phyloP scores from a whole-genome alignment of 495 filamentous ascomycete species.

The Aspergillus carlsbadensis region DNA sequence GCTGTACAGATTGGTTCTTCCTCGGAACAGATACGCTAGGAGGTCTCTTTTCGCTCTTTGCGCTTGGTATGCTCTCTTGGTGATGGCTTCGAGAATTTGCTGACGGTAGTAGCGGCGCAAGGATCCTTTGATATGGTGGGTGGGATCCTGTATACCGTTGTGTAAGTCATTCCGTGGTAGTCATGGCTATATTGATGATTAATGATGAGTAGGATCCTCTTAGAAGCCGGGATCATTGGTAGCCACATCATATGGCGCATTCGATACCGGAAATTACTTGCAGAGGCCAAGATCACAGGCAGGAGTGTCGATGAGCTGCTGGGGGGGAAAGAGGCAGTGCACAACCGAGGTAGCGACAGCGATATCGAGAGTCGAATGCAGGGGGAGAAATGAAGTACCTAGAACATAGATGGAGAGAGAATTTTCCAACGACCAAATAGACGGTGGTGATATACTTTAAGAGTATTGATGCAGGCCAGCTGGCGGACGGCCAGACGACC shows the following conservation, averaged over 20 bases:
- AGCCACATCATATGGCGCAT: constrained; percentile 69
- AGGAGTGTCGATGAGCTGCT: constrained; percentile 65
- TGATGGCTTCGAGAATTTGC: constrained; percentile 5
- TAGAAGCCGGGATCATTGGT: constrained; percentile 68
- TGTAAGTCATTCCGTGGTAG: constrained; percentile 42
- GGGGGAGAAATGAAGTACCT: neutral
- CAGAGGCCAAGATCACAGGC: constrained; percentile 53
- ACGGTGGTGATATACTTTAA: no score
- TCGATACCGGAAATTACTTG: constrained; percentile 58
- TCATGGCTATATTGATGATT: neutral
- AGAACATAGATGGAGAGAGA: no score
- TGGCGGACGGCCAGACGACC: no score
- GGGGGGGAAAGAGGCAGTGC: constrained; percentile 3
- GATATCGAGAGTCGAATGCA: constrained; percentile 1
- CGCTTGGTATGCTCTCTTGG: constrained; percentile 50
- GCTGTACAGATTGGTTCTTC: constrained; percentile 55
- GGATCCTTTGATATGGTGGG: constrained; percentile 69
- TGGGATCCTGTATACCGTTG: constrained; percentile 66
- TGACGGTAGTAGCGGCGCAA: constrained; percentile 52
- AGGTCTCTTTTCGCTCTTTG: constrained; percentile 74
- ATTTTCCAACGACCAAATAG: no score
- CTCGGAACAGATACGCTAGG: constrained; percentile 68
- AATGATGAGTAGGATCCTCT: constrained; percentile 44
- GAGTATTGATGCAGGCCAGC: no score
- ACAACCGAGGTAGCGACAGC: neutral